Percentiles rank a stretch among this genome's conserved stretches.
phyloP scores from a whole-genome alignment of 2,329 filamentous ascomycete genomes.

The Colletotrichum sp. region DNA sequence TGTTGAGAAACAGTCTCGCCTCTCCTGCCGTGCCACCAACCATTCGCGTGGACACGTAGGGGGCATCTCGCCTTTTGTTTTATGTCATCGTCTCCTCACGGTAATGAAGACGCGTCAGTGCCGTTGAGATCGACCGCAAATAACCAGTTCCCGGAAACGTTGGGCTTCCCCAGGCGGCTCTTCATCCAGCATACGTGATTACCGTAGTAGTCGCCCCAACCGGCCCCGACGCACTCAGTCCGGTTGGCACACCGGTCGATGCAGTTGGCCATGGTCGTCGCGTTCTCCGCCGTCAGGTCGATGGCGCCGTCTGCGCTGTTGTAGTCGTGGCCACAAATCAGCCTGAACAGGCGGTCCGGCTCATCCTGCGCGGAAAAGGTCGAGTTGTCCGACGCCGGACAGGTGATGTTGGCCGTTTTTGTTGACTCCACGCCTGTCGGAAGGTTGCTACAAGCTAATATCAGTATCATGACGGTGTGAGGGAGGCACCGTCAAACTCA shows the following conservation, averaged over 20 bases:
- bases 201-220: conserved; percentile 24
- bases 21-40: not conserved
- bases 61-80: not conserved
- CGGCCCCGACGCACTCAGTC: conserved; percentile 23
- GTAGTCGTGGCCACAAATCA: conserved; percentile 25
- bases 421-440: not conserved
- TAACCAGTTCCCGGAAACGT: conserved; percentile 9
- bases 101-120: not conserved
- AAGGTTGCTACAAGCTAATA: not conserved
- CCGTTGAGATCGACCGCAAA: conserved; percentile 11
- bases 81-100: not conserved
- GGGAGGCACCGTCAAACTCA: not conserved
- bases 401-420: conserved; percentile 13
- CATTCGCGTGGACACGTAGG: not conserved
- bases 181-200: conserved; percentile 26
- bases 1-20: not conserved
- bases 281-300: conserved; percentile 13
- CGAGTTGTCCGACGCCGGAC: conserved; percentile 19
- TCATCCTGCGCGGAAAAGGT: conserved; percentile 9
- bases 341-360: conserved; percentile 8
- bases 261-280: conserved; percentile 23
- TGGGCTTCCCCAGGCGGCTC: conserved; percentile 16
- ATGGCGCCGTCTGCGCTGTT: conserved; percentile 16
- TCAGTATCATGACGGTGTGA: not conserved
- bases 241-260: conserved; percentile 26